phyloP scores from a whole-genome alignment of 2,329 filamentous ascomycete genomes.

The Alternaria brassicae region DNA sequence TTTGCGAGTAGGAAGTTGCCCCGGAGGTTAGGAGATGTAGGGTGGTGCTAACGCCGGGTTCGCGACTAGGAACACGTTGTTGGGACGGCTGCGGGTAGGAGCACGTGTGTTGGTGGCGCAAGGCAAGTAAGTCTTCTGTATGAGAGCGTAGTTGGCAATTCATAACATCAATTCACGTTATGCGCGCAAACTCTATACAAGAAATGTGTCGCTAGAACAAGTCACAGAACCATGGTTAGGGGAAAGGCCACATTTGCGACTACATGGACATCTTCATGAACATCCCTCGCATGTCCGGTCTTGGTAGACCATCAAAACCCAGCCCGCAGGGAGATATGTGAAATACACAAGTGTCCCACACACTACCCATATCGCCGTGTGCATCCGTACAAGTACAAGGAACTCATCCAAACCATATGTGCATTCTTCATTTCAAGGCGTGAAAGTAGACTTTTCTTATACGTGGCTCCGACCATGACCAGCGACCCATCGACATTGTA shows the following conservation, averaged over 20 bases:
- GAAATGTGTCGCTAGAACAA: not conserved
- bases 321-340: not conserved
- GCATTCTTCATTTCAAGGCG: slow-evolving; percentile 25
- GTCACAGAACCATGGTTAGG: not conserved
- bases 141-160: not conserved
- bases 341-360: slow-evolving; percentile 3
- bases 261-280: slow-evolving; percentile 4
- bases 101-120: slow-evolving; percentile 5
- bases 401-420: slow-evolving; percentile 25
- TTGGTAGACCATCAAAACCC: not conserved
- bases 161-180: not conserved
- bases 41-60: slow-evolving; percentile 10
- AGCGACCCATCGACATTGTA: not conserved
- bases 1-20: not conserved
- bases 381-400: slow-evolving; percentile 39
- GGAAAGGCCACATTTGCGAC: not conserved
- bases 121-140: not conserved
- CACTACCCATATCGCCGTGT: slow-evolving; percentile 16
- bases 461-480: slow-evolving; percentile 6
- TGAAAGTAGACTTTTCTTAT: slow-evolving; percentile 12
- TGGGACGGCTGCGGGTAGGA: not conserved
- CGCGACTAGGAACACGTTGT: slow-evolving; percentile 10
- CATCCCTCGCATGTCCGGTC: slow-evolving; percentile 7
- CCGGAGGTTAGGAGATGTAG: slow-evolving; percentile 13
- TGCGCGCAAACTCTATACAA: not conserved